Base-by-base conservation (phyloP, 106 monocot genomes). In the Amphibolis antarctica region DNA sequence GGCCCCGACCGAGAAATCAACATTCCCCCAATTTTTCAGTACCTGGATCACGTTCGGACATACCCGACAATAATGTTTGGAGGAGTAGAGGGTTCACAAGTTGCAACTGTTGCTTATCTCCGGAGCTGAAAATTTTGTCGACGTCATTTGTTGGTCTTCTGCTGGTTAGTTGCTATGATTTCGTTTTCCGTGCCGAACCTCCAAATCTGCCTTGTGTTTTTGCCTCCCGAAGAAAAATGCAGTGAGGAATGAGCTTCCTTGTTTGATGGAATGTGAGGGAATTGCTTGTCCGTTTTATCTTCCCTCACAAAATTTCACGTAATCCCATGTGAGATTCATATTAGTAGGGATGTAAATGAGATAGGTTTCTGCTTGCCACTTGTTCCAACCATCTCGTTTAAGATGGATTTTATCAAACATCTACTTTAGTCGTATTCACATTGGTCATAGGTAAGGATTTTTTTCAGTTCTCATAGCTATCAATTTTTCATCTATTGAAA, bases 51-150 rank as follows among this genome's bases (percentile, higher is more conserved):
- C 68, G 67, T 92, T 45, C 67, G 67, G 54, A 82, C 73, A 1
- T 82, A 84, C 59, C 82, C 87, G 9, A 84, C 90, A 5, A 78
- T 96, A 57, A 82, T 82, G 79, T 96, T 96, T 42, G 96, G 84
- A 18, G 90, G 90, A 12, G 82, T 81, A 13, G 84, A 96, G 66
- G 96, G 96, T 0, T 85, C 90, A 47, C 84, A 82, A 29, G 84
- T 96, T 47, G 79, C 79, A 51, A 90, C 96, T 13, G 86, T 96
- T 58, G 96, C 87, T 1, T 87, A 87, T 65, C 66, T 64, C 13
- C 74, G 84, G 5, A 68, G 60, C 49, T 80, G 65, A 78, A 44
- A 42, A 57, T n/a, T 17, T 15, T 1, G 12, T 6, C 31, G 52
- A 1, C 47, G 18, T 28, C 9, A 24, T 42, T 44, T 20, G 15